Evolutionary conservation across 495 filamentous ascomycete species (phyloP).

Genomic region (Aspergillus egyptiacus): DNA sequence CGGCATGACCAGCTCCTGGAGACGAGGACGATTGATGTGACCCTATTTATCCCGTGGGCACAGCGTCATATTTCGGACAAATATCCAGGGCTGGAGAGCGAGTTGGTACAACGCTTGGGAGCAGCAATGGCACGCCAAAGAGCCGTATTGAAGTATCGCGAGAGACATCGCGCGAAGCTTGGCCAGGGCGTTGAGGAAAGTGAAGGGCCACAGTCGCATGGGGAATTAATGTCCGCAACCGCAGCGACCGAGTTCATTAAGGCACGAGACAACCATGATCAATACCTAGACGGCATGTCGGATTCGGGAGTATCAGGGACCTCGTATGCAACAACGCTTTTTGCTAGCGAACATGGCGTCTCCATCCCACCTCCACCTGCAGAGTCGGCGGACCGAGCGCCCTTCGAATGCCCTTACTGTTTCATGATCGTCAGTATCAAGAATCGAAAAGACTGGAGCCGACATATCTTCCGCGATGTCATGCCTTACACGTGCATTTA

Average conservation of each 20-base stretch:
- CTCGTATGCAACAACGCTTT: constrained; percentile 6
- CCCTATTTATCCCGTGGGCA: constrained; percentile 8
- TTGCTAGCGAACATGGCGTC: not conserved
- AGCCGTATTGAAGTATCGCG: constrained; percentile 15
- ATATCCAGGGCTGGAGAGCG: constrained; percentile 2
- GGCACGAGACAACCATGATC: not conserved
- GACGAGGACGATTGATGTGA: constrained; percentile 1
- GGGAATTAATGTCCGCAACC: constrained; percentile 11
- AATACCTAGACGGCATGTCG: not conserved
- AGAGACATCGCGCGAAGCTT: constrained; percentile 16
- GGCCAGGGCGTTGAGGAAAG: constrained; percentile 5
- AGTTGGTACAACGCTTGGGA: constrained; percentile 6
- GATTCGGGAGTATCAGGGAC: constrained; percentile 2
- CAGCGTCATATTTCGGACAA: constrained; percentile 15
- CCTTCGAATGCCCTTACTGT: constrained; percentile 30
- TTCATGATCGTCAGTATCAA: constrained; percentile 15
- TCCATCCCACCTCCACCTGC: constrained; percentile 10
- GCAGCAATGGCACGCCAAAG: constrained; percentile 15
- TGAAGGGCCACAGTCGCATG: not conserved
- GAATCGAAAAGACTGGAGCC: constrained; percentile 14
- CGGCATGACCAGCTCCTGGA: constrained; percentile 18
- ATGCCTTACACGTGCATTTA: constrained; percentile 26
- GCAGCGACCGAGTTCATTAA: not conserved
- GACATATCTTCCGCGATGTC: constrained; percentile 27
- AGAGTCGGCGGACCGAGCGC: constrained; percentile 1